A percentile compares a stretch with the other conserved stretches of the same genome.
Conservation (phyloP, 805 yeast species). For the Saturnispora zaruensis region DNA sequence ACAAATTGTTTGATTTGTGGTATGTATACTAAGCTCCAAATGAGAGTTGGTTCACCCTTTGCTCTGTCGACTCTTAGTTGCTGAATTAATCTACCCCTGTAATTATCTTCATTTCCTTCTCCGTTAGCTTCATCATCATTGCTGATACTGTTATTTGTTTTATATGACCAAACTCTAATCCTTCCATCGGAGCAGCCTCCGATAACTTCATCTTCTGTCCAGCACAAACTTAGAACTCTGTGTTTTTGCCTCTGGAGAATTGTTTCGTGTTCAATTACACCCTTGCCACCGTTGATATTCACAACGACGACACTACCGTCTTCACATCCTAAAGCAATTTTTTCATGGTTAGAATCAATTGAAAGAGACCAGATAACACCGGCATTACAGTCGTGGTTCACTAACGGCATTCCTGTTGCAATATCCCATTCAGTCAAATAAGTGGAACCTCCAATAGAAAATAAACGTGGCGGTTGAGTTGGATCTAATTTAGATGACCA, state of each 20-base stretch:
- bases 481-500: slow-evolving; percentile 52
- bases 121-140: not conserved
- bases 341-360: slow-evolving; percentile 49
- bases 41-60: slow-evolving; percentile 75
- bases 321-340: slow-evolving; percentile 87
- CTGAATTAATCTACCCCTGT: slow-evolving; percentile 59
- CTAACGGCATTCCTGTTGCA: slow-evolving; percentile 57
- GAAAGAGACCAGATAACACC: slow-evolving; percentile 91
- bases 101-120: slow-evolving; percentile 2
- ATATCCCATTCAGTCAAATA: slow-evolving; percentile 89
- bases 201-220: slow-evolving; percentile 57
- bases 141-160: slow-evolving; percentile 21
- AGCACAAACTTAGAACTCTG: slow-evolving; percentile 69
- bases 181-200: slow-evolving; percentile 97
- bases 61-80: slow-evolving; percentile 91
- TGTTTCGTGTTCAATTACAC: slow-evolving; percentile 64
- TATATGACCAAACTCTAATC: slow-evolving; percentile 69
- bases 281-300: slow-evolving; percentile 82
- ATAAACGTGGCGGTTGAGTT: slow-evolving; percentile 52
- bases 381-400: slow-evolving; percentile 80
- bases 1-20: slow-evolving; percentile 64
- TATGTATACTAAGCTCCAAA: slow-evolving; percentile 75
- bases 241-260: slow-evolving; percentile 79
- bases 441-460: slow-evolving; percentile 92
- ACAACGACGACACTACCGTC: slow-evolving; percentile 83